A percentile compares a stretch with the other conserved stretches of the same genome.
phyloP scores from a whole-genome alignment of 2,329 filamentous ascomycete species.

The Penicillium psychrosexuale region DNA sequence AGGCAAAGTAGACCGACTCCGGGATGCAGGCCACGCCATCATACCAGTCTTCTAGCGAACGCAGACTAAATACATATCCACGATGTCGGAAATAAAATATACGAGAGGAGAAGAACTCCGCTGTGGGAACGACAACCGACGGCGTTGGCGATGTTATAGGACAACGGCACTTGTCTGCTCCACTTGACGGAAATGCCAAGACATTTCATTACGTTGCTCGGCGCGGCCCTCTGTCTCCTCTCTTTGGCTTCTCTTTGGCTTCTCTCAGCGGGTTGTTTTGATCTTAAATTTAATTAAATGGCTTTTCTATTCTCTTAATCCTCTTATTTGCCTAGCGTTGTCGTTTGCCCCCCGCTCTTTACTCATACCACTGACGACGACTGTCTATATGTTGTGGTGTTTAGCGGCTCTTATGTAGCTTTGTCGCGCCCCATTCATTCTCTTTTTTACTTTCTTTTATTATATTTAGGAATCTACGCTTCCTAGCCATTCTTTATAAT shows the following conservation, averaged over 20 bases:
- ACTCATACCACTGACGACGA: not conserved
- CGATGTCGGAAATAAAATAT: not conserved
- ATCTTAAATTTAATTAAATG: constrained; percentile 7
- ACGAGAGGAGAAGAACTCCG: constrained; percentile 15
- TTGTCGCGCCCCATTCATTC: not conserved
- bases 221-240: not conserved
- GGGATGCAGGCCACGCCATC: not conserved
- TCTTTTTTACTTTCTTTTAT: constrained; percentile 5
- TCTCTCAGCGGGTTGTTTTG: not conserved
- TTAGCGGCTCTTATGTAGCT: not conserved
- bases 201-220: constrained; percentile 10
- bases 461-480: constrained; percentile 9
- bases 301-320: constrained; percentile 4
- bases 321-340: not conserved
- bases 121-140: not conserved
- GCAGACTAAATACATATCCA: not conserved
- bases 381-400: not conserved
- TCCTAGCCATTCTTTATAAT: constrained; percentile 29
- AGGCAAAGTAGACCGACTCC: not conserved
- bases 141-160: not conserved
- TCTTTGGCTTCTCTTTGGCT: not conserved
- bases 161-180: constrained; percentile 19
- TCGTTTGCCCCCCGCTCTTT: not conserved
- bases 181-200: constrained; percentile 26
- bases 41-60: not conserved